A percentile compares a stretch with the other conserved stretches of the same genome.
These are phyloP conservation scores for Spergularia marina DNA, from an alignment of 148 eudicot species.

Conservation along the genomic window DNA sequence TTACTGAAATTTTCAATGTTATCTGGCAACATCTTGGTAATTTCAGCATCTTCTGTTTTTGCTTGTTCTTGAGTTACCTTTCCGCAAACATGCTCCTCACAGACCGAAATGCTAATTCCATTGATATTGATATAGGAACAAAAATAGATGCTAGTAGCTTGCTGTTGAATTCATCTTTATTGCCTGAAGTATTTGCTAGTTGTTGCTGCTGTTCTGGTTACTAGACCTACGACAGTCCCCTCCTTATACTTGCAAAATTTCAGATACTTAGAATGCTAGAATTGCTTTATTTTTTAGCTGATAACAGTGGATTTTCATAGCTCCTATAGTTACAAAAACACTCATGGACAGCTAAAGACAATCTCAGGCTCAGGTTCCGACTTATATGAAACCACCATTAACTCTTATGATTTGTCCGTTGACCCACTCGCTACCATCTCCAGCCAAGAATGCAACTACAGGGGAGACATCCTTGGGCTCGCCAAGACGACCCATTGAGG, in stretches of 20 bases:
- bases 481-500: conserved; percentile 35
- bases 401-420: conserved; percentile 38
- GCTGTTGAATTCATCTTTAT: background rate
- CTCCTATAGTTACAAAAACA: background rate
- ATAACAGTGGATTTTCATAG: background rate
- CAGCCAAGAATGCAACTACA: conserved; percentile 37
- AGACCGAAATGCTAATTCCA: background rate
- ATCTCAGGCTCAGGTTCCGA: no score
- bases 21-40: background rate
- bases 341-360: background rate
- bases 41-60: background rate
- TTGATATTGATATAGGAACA: background rate
- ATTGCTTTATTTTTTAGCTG: no score
- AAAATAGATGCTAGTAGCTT: background rate
- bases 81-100: background rate
- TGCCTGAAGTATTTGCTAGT: background rate
- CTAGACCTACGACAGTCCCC: background rate
- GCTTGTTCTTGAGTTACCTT: background rate
- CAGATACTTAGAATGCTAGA: no score
- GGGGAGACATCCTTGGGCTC: conserved; percentile 36
- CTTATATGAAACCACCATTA: conserved; percentile 36
- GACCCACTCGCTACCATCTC: conserved; percentile 41
- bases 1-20: background rate
- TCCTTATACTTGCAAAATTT: no score
- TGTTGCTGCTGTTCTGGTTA: background rate